Conservation (phyloP, 2,329 filamentous ascomycete genomes). For the Fusarium albosuccineum region DNA sequence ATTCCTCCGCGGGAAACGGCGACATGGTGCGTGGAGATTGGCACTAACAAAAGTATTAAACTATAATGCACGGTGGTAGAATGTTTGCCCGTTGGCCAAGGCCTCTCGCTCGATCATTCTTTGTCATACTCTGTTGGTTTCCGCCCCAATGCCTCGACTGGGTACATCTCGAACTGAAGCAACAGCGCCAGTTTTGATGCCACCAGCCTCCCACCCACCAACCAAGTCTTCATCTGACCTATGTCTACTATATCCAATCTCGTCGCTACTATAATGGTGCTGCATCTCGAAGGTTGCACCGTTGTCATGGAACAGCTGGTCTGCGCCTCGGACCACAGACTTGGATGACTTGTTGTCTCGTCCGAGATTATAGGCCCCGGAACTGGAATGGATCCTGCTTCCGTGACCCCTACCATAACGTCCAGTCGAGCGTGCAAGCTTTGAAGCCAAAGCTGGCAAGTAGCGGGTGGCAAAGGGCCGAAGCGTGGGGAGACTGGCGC, state of each 20-base stretch:
- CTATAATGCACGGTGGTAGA: not conserved
- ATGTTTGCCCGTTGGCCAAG: not conserved
- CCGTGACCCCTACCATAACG: not conserved
- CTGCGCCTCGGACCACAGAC: not conserved
- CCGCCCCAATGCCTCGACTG: not conserved
- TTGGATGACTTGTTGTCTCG: not conserved
- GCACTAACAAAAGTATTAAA: not conserved
- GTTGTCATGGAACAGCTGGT: not conserved
- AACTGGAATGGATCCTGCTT: not conserved
- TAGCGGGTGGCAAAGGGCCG: not conserved
- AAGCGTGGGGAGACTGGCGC: slow-evolving; percentile 1
- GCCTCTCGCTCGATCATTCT: not conserved
- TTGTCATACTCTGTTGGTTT: not conserved
- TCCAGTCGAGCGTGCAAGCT: not conserved
- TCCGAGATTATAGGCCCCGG: not conserved
- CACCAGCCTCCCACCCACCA: not conserved
- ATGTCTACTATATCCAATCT: not conserved
- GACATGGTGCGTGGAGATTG: not conserved
- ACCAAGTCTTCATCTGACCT: slow-evolving; percentile 3
- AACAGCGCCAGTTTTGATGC: not conserved
- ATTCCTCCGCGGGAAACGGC: not conserved
- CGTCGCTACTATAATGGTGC: not conserved
- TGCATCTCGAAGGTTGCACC: slow-evolving; percentile 2
- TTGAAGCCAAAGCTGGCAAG: slow-evolving; percentile 1
- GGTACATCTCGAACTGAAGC: not conserved